Evolutionary conservation across 2,329 filamentous ascomycete species (phyloP), one percentile per base, ranked within the genome.

Genomic region (Zarea fungicola): DNA sequence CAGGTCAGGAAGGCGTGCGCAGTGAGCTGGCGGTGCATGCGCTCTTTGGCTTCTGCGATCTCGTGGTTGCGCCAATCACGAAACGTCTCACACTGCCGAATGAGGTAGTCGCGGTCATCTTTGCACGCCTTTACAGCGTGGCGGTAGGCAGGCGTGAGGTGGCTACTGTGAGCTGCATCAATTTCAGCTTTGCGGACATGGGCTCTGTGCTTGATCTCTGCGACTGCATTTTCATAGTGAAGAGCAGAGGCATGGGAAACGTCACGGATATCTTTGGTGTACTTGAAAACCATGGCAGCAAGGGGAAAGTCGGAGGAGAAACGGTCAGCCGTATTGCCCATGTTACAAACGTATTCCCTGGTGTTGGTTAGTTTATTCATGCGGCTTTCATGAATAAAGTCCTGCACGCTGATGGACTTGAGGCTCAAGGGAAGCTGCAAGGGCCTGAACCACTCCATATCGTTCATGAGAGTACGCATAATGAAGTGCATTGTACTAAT

Each of bases 1-100:
- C 37, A 19, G n/a, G 26, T 28, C 37, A 32, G n/a, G 11, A 39
- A 36, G 18, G 39, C 39, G 19, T 46, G 29, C n/a, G 48, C 18
- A 23, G 19, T 22, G 14, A 36, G 13, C 5, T 51, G 49, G 25
- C 42, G 42, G 43, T 43, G 23, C 32, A 51, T 45, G 13, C 42
- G 29, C 21, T 51, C 49, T 13, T 9, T 13, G 23, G 49, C 42
- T 5, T 32, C 5, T 6, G 13, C 6, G 21, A 51, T 11, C 16
- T 31, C 14, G 1, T 21, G 9, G 21, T 26, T 8, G 49, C 49
- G 37, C 6, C 9, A 3, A 10, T 29, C 21, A 9, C 31, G 28
- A 18, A 46, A 10, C n/a, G 11, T 18, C n/a, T 28, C 18, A 34
- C 16, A 7, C n/a, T 8, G 31, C 7, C 11, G 3, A 29, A 19